Evolutionary conservation across 2,329 filamentous ascomycete genomes (phyloP), one percentile per base, ranked within the genome.

Genomic region (Dendrostoma leiphaemia): DNA sequence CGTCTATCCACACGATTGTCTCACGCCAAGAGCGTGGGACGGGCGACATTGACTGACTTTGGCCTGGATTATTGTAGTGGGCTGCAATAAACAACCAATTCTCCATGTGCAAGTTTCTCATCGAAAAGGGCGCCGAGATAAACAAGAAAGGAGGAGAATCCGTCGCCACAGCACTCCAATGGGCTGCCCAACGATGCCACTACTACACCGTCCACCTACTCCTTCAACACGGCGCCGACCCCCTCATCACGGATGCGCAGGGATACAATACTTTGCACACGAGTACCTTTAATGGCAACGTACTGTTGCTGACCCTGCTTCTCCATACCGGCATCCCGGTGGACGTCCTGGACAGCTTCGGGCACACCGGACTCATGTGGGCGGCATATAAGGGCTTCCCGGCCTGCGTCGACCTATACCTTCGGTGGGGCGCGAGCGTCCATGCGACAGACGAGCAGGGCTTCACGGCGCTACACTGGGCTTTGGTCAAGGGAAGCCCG

Each of bases 51-150:
- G 19, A 6, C 45, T 37, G 26, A 44, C n/a, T n/a, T 24, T 54
- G 29, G 40, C 48, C 29, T 38, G 1, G 23, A 19, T 41, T 4
- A 10, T 34, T 40, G 17, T 68, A 99, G 91, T 99, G 94, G 94
- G 94, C 94, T 44, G 91, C 95, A 34, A 97, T 99, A 71, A 99
- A 99, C 76, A 97, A 97, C 68, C 94, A 97, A 70, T 95, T 93
- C 75, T 90, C 90, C 62, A 91, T 97, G 78, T 97, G 93, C 82
- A 93, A 94, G 71, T 97, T 95, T 72, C 85, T 99, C 41, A 83
- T 99, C 68, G 89, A 83, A 47, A 73, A 77, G 59, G 91, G 91
- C 66, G 94, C 92, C 66, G 89, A 96, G 67, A 88, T 97, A 65
- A 97, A 99, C 74, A 88, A 86, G 59, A 96, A 95, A 71, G 94